Evolutionary conservation across 2,329 filamentous ascomycete species (phyloP).

Genomic region (Beauveria scarabaeidicola): DNA sequence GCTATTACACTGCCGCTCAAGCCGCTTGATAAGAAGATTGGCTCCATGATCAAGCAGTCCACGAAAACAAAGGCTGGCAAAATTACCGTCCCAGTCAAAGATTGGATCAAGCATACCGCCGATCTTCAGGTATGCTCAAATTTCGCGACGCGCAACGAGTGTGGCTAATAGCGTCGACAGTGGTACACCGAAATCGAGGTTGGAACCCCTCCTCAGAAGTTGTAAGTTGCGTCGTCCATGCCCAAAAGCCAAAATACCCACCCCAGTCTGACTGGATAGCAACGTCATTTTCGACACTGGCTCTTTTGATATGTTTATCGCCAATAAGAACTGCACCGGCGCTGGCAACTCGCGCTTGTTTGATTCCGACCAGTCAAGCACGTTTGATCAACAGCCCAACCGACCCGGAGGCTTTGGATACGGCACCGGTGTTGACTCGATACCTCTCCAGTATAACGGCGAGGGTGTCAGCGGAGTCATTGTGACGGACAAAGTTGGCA

Average conservation of each 20-base stretch:
- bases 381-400: constrained; percentile 20
- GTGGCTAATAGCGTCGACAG: not conserved
- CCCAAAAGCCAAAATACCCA: not conserved
- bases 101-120: constrained; percentile 8
- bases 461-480: constrained; percentile 17
- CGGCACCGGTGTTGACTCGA: constrained; percentile 21
- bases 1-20: constrained; percentile 7
- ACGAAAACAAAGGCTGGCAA: not conserved
- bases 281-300: constrained; percentile 26
- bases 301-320: constrained; percentile 21
- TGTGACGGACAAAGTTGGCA: constrained; percentile 22
- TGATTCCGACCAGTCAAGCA: constrained; percentile 20
- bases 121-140: constrained; percentile 6
- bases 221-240: constrained; percentile 18
- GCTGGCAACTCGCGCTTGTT: constrained; percentile 20
- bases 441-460: constrained; percentile 14
- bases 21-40: constrained; percentile 1
- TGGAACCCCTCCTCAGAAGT: constrained; percentile 18
- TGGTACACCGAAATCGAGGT: constrained; percentile 11
- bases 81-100: constrained; percentile 4
- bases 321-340: constrained; percentile 21
- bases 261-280: constrained; percentile 11
- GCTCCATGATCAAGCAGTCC: constrained; percentile 1
- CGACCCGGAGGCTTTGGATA: constrained; percentile 15
- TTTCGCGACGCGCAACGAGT: not conserved